These are phyloP conservation scores for Paracoccidioides lutzii DNA, from an alignment of 2,329 filamentous ascomycete species.

Conservation along the genomic window DNA sequence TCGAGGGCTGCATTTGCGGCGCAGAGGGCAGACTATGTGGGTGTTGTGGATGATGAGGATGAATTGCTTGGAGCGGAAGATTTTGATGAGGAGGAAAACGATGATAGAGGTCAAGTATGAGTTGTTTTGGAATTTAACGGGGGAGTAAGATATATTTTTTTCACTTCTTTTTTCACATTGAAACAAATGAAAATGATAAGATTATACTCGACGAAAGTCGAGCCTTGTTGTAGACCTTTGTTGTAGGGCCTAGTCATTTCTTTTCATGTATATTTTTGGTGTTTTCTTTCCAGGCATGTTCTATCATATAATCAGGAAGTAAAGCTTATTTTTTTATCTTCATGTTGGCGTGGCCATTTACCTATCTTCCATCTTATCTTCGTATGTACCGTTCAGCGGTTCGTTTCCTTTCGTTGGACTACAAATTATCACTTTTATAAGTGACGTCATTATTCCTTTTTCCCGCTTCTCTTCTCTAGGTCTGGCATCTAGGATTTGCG, in stretches of 20 bases:
- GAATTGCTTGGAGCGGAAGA: conserved; percentile 78
- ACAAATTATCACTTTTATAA: too few relatives aligned
- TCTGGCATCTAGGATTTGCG: too few relatives aligned
- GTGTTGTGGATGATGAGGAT: conserved; percentile 86
- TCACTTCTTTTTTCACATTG: background rate
- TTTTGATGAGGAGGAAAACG: conserved; percentile 67
- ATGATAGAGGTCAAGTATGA: conserved; percentile 6
- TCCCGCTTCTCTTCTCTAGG: too few relatives aligned
- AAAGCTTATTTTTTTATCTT: too few relatives aligned
- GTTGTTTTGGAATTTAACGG: background rate
- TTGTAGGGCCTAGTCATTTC: background rate
- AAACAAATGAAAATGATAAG: background rate
- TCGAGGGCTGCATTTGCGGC: conserved; percentile 81
- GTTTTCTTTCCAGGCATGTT: background rate
- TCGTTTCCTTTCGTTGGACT: too few relatives aligned
- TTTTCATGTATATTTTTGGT: background rate
- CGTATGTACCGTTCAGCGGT: too few relatives aligned
- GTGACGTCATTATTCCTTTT: too few relatives aligned
- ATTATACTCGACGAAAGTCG: background rate
- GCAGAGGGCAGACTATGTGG: conserved; percentile 72
- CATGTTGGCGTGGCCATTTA: too few relatives aligned
- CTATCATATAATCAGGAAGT: background rate
- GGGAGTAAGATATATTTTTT: background rate
- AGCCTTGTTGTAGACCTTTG: background rate
- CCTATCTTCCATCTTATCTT: too few relatives aligned